A percentile compares a stretch with the other conserved stretches of the same genome.
Conservation (phyloP, 2,329 filamentous ascomycete species). For the Chaetomium sp. region DNA sequence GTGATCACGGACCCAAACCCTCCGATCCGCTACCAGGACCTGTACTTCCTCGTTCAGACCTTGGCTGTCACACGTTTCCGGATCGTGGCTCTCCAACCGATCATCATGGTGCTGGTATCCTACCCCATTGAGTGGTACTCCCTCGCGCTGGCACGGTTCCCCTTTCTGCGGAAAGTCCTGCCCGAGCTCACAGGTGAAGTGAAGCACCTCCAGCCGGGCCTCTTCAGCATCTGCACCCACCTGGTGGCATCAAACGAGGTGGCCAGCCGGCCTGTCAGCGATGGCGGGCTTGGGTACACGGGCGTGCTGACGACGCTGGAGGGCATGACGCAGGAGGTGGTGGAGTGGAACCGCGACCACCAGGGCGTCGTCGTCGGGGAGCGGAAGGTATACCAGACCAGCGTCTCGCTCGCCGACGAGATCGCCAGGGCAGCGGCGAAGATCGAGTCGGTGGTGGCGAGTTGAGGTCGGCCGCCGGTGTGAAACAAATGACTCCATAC, state of each 20-base stretch:
- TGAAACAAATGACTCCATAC: neutral
- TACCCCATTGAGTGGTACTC: constrained; percentile 44
- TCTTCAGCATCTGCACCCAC: constrained; percentile 48
- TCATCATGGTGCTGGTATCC: constrained; percentile 42
- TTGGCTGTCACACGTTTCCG: constrained; percentile 44
- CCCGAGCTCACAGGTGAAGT: constrained; percentile 41
- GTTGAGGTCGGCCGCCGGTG: neutral
- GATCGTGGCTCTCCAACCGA: constrained; percentile 39
- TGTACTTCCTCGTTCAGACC: constrained; percentile 42
- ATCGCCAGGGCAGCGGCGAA: constrained; percentile 38
- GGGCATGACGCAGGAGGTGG: constrained; percentile 45
- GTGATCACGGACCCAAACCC: constrained; percentile 48
- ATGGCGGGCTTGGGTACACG: constrained; percentile 45
- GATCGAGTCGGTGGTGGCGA: neutral
- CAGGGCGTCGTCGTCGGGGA: constrained; percentile 21
- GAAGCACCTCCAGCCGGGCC: constrained; percentile 43
- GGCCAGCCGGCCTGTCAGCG: constrained; percentile 37
- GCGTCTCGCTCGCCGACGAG: constrained; percentile 45
- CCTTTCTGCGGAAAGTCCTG: constrained; percentile 37
- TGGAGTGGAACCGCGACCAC: constrained; percentile 48
- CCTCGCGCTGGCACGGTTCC: constrained; percentile 38
- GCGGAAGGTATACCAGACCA: constrained; percentile 43
- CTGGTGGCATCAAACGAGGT: constrained; percentile 43
- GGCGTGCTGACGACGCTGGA: constrained; percentile 46
- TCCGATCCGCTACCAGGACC: constrained; percentile 44